Evolutionary conservation across 352 stramenopile genomes (phyloP), one percentile per base, ranked within the genome.

Genomic region (Phytopythium boreale): DNA sequence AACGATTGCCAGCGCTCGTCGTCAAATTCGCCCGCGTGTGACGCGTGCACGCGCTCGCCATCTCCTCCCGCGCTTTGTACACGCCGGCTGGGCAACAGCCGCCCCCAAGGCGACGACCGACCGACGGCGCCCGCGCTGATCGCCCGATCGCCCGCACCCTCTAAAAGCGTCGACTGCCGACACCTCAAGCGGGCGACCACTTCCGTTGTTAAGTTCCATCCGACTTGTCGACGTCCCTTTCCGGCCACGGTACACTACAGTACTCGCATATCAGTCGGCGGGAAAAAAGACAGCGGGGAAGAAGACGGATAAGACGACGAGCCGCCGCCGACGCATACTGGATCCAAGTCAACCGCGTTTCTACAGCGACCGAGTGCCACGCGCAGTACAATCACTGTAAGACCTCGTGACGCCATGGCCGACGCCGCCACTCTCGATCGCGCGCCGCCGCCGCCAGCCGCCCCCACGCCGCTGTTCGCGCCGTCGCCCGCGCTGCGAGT

Each of bases 341-440:
- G 6, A 12, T 2, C 44, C 44, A 11, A 50, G 44, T 50, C 44
- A 50, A 15, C 27, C 44, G 44, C 11, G 19, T 7, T 20, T 26
- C 34, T 27, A 29, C 39, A 19, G 24, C 34, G 10, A 10, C 15
- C 29, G 26, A 47, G n/a, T n/a, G n/a, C 41, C 41, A 47, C 41
- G 41, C 29, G n/a, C n/a, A n/a, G n/a, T n/a, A n/a, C n/a, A n/a
- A n/a, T n/a, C n/a, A n/a, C n/a, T n/a, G n/a, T n/a, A n/a, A n/a
- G n/a, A n/a, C n/a, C n/a, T n/a, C 5, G 15, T 29, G 52, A 34
- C 51, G 12, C 41, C 55, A 81, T 81, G 74, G 66, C 64, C 59
- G 71, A 77, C 52, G 66, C 71, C n/a, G 73, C 50, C 24, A 57
- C 56, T 26, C 10, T 61, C 53, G 37, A 57, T 27, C 46, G 44